phyloP scores from a whole-genome alignment of 1,139 yeast genomes.

The Candida sp. region DNA sequence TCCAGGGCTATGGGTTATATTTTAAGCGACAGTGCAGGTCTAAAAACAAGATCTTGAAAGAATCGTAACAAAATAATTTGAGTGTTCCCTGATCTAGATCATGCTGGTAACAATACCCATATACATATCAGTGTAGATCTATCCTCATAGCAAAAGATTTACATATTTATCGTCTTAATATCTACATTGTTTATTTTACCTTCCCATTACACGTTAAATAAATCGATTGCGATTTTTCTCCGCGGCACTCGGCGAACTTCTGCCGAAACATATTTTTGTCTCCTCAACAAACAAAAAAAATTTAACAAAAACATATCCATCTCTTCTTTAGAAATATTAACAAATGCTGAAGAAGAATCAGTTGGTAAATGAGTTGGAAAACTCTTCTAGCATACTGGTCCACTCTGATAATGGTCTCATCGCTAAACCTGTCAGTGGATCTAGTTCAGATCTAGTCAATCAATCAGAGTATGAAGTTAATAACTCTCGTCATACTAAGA shows the following conservation, averaged over 20 bases:
- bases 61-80: no score
- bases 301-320: background rate
- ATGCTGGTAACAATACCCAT: no score
- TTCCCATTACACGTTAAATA: no score
- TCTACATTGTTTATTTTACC: no score
- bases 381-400: conserved; percentile 1
- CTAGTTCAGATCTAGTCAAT: background rate
- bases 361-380: background rate
- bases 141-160: no score
- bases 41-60: no score
- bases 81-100: no score
- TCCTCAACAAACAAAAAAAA: background rate
- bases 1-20: no score
- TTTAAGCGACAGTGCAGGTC: no score
- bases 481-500: conserved; percentile 49
- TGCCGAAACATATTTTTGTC: background rate
- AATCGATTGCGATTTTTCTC: no score
- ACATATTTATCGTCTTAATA: no score
- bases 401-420: background rate
- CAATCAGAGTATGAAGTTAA: conserved; percentile 10
- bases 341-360: conserved; percentile 1
- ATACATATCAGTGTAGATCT: no score
- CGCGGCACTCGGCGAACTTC: background rate
- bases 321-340: background rate
- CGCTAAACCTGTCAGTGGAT: background rate